Percentiles rank a stretch among this genome's conserved stretches.
These are phyloP conservation scores for Ogataea degrootiae DNA, from an alignment of 805 yeast genomes.

Conservation along the genomic window DNA sequence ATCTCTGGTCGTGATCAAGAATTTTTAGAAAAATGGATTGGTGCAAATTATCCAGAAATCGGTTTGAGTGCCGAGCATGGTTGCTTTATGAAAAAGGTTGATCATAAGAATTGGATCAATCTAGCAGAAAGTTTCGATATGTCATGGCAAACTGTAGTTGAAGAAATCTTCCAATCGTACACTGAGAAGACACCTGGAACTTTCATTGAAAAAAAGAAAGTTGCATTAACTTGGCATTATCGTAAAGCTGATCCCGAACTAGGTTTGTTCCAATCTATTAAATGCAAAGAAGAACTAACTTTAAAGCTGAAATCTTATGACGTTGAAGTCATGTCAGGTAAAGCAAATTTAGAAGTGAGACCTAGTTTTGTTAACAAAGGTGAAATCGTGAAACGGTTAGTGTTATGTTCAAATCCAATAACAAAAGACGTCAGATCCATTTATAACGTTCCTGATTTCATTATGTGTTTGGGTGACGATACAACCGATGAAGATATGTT, in stretches of 20 bases:
- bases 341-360: conserved; percentile 96
- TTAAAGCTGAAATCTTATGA: conserved; percentile 60
- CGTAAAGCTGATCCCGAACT: conserved; percentile 91
- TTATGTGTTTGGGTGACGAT: conserved; percentile 92
- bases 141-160: conserved; percentile 90
- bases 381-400: conserved; percentile 82
- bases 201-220: conserved; percentile 78
- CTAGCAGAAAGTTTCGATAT: conserved; percentile 78
- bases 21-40: conserved; percentile 86
- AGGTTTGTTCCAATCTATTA: conserved; percentile 80
- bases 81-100: conserved; percentile 81
- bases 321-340: conserved; percentile 94
- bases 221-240: conserved; percentile 97
- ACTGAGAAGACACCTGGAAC: conserved; percentile 92
- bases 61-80: conserved; percentile 98
- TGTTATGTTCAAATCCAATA: conserved; percentile 57
- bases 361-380: conserved; percentile 95
- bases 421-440: conserved; percentile 14
- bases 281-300: conserved; percentile 61
- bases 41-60: conserved; percentile 51
- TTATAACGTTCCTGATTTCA: conserved; percentile 70
- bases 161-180: conserved; percentile 63
- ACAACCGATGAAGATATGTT: conserved; percentile 98
- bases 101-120: conserved; percentile 69
- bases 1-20: conserved; percentile 93